Base-by-base conservation (phyloP, 352 stramenopile genomes). In the Globisporangium apiculatum region DNA sequence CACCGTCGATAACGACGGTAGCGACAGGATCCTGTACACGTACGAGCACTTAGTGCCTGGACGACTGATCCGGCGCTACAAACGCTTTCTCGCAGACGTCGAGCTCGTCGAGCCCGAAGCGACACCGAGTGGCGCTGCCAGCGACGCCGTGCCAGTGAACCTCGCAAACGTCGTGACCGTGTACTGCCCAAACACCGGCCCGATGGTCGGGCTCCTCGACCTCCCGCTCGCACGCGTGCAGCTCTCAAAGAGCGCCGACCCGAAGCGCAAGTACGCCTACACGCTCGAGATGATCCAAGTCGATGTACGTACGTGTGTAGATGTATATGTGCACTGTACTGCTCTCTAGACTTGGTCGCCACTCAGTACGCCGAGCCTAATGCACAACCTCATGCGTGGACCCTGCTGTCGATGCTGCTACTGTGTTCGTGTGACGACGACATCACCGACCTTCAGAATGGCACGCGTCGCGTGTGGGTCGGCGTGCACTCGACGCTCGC, bases 261-360 rank as follows among this genome's bases (percentile, higher is more conserved):
- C 70, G 5, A 94, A 91, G 65, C 80, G 84, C 53, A 94, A 94
- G 58, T 94, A 94, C 60, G 65, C 68, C 11, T 87, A 94, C 62
- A 94, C 84, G 37, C 71, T 94, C 48, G 84, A 94, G 65, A 90
- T 91, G 75, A 84, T 94, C 50, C 71, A 83, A 65, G 71, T 94
- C 60, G 59, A 90, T 53, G 84, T 94, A 85, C 40, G 76, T 71
- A 12, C 10, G 38, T 11, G 38, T 42, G 7, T 42, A 11, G 7
- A 0, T 12, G 38, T 11, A 42, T 11, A 42, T 42, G 7, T 42
- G 38, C 38, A 42, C 38, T 42, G 38, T 42, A 31, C 24, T 31
- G 24, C 24, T 31, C 24, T 31, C 24, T 31, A 31, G 24, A 31
- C 24, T 31, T 31, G 24, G 24, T 3, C 24, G 24, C 24, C 24